A percentile compares a stretch with the other conserved stretches of the same genome.
These are phyloP conservation scores for Globisporangium iwayamae DNA, from an alignment of 352 stramenopile species.

Conservation along the genomic window DNA sequence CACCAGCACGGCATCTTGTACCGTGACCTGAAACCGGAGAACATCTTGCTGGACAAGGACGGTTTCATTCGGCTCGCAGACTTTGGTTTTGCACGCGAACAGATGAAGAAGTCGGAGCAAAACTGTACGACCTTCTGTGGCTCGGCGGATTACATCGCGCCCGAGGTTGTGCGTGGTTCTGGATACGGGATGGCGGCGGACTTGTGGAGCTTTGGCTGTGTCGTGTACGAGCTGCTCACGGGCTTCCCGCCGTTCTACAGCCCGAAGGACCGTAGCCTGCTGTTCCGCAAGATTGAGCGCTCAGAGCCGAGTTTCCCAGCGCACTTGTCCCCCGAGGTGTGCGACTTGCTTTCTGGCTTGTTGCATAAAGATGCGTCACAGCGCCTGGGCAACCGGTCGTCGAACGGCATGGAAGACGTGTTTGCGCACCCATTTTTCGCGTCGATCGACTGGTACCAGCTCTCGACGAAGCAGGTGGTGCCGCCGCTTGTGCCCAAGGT, in stretches of 20 bases:
- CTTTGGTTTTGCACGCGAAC: conserved; percentile 73
- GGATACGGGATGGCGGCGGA: conserved; percentile 79
- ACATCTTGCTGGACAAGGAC: conserved; percentile 85
- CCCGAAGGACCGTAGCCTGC: conserved; percentile 76
- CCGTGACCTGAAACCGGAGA: conserved; percentile 90
- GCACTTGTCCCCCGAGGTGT: conserved; percentile 74
- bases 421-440: conserved; percentile 76
- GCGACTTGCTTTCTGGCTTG: conserved; percentile 53
- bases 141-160: conserved; percentile 82
- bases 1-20: conserved; percentile 81
- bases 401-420: conserved; percentile 63
- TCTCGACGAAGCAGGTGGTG: conserved; percentile 68
- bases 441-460: conserved; percentile 71
- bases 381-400: conserved; percentile 46
- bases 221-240: conserved; percentile 82
- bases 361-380: conserved; percentile 57
- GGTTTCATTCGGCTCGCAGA: conserved; percentile 89
- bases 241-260: conserved; percentile 92
- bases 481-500: conserved; percentile 59
- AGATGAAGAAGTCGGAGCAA: conserved; percentile 51
- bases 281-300: conserved; percentile 97
- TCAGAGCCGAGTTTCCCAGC: conserved; percentile 90
- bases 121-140: conserved; percentile 80
- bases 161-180: conserved; percentile 67
- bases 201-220: conserved; percentile 88